Percentiles rank a stretch among this genome's conserved stretches.
These are phyloP conservation scores for Geranium incanum DNA, from an alignment of 441 rosid species.

Conservation along the genomic window DNA sequence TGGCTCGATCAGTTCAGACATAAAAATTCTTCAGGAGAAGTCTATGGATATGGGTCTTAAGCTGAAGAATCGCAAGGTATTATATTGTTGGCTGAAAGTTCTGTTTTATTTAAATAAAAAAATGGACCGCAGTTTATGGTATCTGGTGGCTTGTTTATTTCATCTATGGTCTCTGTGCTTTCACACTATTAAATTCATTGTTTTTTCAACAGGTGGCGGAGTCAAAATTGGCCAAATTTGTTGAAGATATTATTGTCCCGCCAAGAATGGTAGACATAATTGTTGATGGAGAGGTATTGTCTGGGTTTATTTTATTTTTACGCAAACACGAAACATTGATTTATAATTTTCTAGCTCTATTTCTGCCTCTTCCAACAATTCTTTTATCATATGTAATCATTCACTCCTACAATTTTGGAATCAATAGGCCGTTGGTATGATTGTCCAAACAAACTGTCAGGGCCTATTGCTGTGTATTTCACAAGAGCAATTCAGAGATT, in stretches of 20 bases:
- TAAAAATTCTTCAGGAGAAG: constrained; percentile 93
- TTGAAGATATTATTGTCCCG: constrained; percentile 93
- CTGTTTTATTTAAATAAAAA: background rate
- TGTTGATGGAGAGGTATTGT: constrained; percentile 95
- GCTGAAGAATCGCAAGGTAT: constrained; percentile 96
- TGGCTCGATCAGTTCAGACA: constrained; percentile 98
- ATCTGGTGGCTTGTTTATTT: background rate
- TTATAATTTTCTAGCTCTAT: background rate
- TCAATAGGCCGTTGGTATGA: background rate
- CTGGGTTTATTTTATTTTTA: constrained; percentile 18
- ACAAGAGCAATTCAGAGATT: background rate
- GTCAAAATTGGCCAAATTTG: constrained; percentile 89
- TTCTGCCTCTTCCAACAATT: background rate
- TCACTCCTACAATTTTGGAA: background rate
- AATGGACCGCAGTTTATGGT: background rate
- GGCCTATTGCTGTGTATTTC: background rate
- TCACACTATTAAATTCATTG: constrained; percentile 2
- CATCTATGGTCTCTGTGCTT: background rate
- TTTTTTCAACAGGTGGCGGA: constrained; percentile 73
- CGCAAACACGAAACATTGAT: constrained; percentile 2
- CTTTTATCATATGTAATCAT: background rate
- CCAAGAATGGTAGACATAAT: constrained; percentile 95
- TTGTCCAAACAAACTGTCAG: background rate
- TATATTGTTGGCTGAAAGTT: background rate
- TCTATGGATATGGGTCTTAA: constrained; percentile 99